Conservation (phyloP, 257 asterid species). For the Rauvolfia tetraphylla region DNA sequence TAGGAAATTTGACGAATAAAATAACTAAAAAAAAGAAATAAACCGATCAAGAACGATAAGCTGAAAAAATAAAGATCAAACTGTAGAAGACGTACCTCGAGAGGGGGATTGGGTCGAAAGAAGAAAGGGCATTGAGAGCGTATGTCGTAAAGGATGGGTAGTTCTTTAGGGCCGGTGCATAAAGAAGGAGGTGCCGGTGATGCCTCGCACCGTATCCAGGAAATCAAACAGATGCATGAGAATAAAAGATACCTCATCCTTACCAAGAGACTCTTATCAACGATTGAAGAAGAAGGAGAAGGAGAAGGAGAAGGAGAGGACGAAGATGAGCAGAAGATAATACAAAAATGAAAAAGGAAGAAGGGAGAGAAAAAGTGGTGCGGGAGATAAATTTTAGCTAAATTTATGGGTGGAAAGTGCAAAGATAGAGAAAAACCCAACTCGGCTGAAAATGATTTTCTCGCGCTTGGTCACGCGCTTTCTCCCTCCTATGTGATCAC, state of each 20-base stretch:
- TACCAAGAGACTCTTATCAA: neutral
- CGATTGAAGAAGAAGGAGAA: neutral
- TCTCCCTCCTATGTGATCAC: neutral
- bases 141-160: neutral
- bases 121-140: slow-evolving; percentile 7
- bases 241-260: slow-evolving; percentile 2
- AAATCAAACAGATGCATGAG: neutral
- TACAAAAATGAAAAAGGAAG: neutral
- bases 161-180: neutral
- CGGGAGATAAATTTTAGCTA: neutral
- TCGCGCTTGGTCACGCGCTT: neutral
- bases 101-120: neutral
- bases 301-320: neutral
- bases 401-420: neutral
- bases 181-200: neutral
- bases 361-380: neutral
- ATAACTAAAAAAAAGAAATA: neutral
- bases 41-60: neutral
- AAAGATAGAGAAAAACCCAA: neutral
- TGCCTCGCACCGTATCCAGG: slow-evolving; percentile 1
- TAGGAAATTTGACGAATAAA: neutral
- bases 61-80: neutral
- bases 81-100: neutral
- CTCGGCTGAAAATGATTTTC: neutral
- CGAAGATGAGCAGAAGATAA: neutral